Evolutionary conservation across 306 rosid species (phyloP), one percentile per base, ranked within the genome.

Genomic region (Luffa aegyptiaca): DNA sequence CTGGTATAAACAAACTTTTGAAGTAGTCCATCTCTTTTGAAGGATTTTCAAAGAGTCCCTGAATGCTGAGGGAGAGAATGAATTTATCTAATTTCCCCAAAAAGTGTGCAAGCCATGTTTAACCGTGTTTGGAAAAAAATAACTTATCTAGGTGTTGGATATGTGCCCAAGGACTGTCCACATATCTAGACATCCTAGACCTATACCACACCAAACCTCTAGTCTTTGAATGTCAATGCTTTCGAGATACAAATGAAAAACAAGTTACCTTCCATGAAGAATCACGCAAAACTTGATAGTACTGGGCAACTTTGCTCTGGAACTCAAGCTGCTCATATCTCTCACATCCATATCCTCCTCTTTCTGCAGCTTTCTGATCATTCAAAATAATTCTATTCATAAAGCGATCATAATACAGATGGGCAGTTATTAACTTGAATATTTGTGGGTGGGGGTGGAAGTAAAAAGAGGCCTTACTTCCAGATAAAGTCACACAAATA

Each of bases 281-380:
- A 87, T 87, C 90, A 10, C 26, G 83, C 74, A 95, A 97, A 82
- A 76, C 82, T 80, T 83, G 88, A 83, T 91, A 95, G 86, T 79
- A 72, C 61, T 84, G 85, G 42, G 84, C 86, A 86, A 95, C 97
- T 86, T 95, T 85, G 85, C 42, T 87, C 84, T 90, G 94, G 86
- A 90, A 88, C 73, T 87, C 90, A 49, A 93, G 89, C 84, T 93
- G 90, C 87, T 95, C 99, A 82, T 95, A 95, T 85, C 97, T 88
- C 90, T 95, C 99, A 84, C 81, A 88, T 79, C 99, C 99, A 78
- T 95, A 93, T 20, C 94, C 97, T 80, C 94, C 97, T 88, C 99
- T 90, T 79, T 93, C 93, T 2, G 96, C 84, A 66, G 99, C 99
- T 88, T 88, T 91, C 98, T 95, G 90, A 86, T 58, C 80, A 75